Evolutionary conservation across 805 yeast species (phyloP).

Genomic region (Ogataea naganishii): DNA sequence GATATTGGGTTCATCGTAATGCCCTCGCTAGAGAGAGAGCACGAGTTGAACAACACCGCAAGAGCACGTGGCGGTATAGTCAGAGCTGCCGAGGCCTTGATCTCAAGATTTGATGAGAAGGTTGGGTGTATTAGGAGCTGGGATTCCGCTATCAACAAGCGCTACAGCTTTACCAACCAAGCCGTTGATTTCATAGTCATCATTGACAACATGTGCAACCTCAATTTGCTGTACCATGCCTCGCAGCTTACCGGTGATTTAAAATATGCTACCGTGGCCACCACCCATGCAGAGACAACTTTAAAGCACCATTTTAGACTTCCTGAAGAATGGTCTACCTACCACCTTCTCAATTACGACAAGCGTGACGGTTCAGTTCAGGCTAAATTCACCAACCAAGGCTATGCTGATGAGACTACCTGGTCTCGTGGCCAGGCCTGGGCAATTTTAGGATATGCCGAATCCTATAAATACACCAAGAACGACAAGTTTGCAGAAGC

Average conservation of each 20-base stretch:
- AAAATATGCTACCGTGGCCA: conserved; percentile 17
- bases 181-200: conserved; percentile 20
- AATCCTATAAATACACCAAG: conserved; percentile 18
- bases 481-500: conserved; percentile 17
- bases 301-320: conserved; percentile 15
- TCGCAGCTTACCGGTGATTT: conserved; percentile 19
- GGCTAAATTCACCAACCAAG: conserved; percentile 21
- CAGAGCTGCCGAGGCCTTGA: conserved; percentile 20
- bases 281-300: conserved; percentile 23
- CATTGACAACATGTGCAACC: conserved; percentile 8
- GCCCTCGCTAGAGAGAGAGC: conserved; percentile 19
- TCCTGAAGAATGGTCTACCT: conserved; percentile 14
- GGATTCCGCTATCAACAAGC: conserved; percentile 14
- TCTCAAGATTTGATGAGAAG: conserved; percentile 14
- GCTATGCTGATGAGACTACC: conserved; percentile 17
- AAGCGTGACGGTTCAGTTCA: conserved; percentile 13
- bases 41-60: conserved; percentile 9
- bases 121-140: conserved; percentile 20
- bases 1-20: conserved; percentile 21
- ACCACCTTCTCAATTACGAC: conserved; percentile 20
- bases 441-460: conserved; percentile 22
- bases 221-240: conserved; percentile 20
- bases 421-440: conserved; percentile 28
- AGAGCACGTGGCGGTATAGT: conserved; percentile 13
- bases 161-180: conserved; percentile 10